Evolutionary conservation across 805 yeast species (phyloP).

Genomic region (Diddensiella transvaalensis): DNA sequence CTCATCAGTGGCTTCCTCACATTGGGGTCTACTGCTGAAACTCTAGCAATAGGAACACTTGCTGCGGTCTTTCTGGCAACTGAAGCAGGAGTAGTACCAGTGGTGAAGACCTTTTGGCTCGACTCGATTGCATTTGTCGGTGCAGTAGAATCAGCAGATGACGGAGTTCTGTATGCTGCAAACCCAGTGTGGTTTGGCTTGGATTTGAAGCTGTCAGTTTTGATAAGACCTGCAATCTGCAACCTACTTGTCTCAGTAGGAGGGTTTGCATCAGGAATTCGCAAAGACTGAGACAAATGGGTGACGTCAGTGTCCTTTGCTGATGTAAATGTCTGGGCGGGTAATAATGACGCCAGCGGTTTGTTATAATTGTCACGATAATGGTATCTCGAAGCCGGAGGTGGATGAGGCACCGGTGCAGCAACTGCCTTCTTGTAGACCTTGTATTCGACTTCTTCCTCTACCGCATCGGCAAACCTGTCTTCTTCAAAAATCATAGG

Average conservation of each 20-base stretch:
- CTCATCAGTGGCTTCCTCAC: slow-evolving; percentile 14
- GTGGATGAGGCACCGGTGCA: slow-evolving; percentile 2
- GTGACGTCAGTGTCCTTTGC: slow-evolving; percentile 5
- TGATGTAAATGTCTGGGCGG: background rate
- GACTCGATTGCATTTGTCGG: background rate
- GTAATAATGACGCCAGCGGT: slow-evolving; percentile 1
- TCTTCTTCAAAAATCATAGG: slow-evolving; percentile 41
- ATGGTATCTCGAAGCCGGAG: slow-evolving; percentile 1
- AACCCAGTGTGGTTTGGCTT: slow-evolving; percentile 13
- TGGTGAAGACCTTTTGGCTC: background rate
- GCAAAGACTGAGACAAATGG: slow-evolving; percentile 9
- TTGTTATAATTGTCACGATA: background rate
- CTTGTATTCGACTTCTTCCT: slow-evolving; percentile 33
- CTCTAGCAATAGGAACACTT: background rate
- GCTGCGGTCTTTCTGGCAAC: background rate
- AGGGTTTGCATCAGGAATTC: slow-evolving; percentile 3
- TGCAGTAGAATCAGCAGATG: slow-evolving; percentile 2
- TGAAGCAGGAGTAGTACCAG: too few species aligned
- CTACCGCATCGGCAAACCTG: slow-evolving; percentile 37
- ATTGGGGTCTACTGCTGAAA: background rate
- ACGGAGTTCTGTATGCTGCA: slow-evolving; percentile 11
- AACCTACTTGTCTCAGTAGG: slow-evolving; percentile 16
- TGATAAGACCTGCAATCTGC: slow-evolving; percentile 24
- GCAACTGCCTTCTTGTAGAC: slow-evolving; percentile 19
- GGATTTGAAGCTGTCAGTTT: slow-evolving; percentile 23